phyloP scores from a whole-genome alignment of 805 yeast species.

The Lachancea lanzarotensis region DNA sequence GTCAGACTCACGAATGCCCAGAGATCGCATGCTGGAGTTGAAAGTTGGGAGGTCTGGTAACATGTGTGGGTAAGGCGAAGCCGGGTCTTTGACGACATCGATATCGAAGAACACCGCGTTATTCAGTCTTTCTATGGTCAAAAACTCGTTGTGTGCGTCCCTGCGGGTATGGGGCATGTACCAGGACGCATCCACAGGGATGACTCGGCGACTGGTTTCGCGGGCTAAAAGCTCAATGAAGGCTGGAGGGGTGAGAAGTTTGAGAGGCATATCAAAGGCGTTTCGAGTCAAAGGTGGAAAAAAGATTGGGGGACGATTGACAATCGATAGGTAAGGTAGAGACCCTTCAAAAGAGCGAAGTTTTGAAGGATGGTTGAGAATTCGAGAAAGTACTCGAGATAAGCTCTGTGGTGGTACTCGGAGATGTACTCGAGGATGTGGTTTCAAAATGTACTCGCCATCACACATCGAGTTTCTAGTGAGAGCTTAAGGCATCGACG shows the following conservation, averaged over 20 bases:
- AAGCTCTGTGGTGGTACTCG: too few species aligned
- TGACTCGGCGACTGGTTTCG: slow-evolving; percentile 27
- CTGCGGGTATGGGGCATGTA: slow-evolving; percentile 71
- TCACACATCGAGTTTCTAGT: too few species aligned
- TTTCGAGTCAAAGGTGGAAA: slow-evolving; percentile 26
- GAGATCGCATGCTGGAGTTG: slow-evolving; percentile 41
- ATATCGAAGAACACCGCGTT: slow-evolving; percentile 72
- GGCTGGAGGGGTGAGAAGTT: slow-evolving; percentile 26
- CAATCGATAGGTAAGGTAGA: too few species aligned
- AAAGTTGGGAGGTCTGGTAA: slow-evolving; percentile 59
- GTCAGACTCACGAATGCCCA: slow-evolving; percentile 56
- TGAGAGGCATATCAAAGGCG: slow-evolving; percentile 28
- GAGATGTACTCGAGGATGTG: too few species aligned
- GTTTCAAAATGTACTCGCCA: too few species aligned
- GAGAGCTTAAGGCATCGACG: too few species aligned
- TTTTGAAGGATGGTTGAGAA: too few species aligned
- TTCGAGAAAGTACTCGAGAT: too few species aligned
- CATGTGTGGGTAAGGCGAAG: slow-evolving; percentile 83
- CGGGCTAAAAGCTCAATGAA: slow-evolving; percentile 19
- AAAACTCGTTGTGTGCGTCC: slow-evolving; percentile 51
- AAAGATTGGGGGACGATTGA: too few species aligned
- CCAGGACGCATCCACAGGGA: slow-evolving; percentile 89
- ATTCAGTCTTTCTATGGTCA: slow-evolving; percentile 51
- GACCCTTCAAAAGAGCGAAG: too few species aligned
- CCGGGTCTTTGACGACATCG: slow-evolving; percentile 55